Evolutionary conservation across 1,284 basidiomycete species (phyloP).

Genomic region (Athelia psychrophila): DNA sequence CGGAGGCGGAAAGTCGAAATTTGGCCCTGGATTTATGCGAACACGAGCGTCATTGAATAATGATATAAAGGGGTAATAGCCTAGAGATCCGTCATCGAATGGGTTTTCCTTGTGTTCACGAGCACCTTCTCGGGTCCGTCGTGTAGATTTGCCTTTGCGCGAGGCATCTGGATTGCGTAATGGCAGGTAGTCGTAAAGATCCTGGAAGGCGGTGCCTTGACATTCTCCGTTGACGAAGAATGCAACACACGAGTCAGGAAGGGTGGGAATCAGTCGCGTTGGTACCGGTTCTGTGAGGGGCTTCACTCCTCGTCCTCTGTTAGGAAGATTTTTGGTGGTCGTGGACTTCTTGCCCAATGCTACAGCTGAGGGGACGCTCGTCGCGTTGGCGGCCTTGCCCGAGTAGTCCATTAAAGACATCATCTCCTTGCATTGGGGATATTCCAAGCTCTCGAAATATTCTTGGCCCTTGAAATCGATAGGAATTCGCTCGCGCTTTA

Average conservation of each 20-base stretch:
- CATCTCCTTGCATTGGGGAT: conserved; percentile 94
- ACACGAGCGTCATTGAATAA: conserved; percentile 91
- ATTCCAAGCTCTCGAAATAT: conserved; percentile 95
- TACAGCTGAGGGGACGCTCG: conserved; percentile 50
- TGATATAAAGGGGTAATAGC: conserved; percentile 95
- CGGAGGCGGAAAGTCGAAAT: conserved; percentile 80
- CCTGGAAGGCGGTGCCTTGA: conserved; percentile 83
- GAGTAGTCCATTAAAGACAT: conserved; percentile 74
- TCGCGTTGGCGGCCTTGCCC: conserved; percentile 52
- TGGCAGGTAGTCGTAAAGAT: conserved; percentile 90
- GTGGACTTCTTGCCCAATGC: conserved; percentile 60
- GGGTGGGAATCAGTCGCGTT: conserved; percentile 68
- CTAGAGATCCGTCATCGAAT: conserved; percentile 92
- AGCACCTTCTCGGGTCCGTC: conserved; percentile 59
- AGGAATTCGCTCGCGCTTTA: conserved; percentile 85
- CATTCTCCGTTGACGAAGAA: conserved; percentile 94
- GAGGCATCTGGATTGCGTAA: conserved; percentile 62
- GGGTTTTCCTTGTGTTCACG: conserved; percentile 78
- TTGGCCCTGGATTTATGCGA: conserved; percentile 83
- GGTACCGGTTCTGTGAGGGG: conserved; percentile 23
- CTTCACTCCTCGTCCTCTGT: conserved; percentile 34
- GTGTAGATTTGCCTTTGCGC: conserved; percentile 54
- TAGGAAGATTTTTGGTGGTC: conserved; percentile 64
- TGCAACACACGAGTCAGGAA: conserved; percentile 74
- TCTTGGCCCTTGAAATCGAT: conserved; percentile 96